Conservation (phyloP, 192 early-diverging fungal species). For the Phlyctochytrium bullatum region DNA sequence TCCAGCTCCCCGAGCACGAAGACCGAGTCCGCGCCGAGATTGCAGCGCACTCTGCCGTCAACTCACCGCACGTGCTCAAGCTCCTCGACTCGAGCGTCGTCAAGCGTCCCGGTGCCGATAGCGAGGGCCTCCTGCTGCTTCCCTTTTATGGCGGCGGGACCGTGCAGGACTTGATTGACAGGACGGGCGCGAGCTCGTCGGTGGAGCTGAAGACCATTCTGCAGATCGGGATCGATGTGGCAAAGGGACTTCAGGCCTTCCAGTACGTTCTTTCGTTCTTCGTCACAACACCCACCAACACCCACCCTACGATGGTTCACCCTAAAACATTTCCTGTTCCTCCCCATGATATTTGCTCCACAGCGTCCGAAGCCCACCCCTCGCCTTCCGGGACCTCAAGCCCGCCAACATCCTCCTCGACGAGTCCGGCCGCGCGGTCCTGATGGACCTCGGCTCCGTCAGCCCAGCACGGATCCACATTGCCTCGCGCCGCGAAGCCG, state of each 20-base stretch:
- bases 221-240: conserved; percentile 38
- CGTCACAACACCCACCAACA: background rate
- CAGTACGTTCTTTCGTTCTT: conserved; percentile 32
- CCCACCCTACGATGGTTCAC: background rate
- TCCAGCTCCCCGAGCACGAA: conserved; percentile 50
- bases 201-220: conserved; percentile 33
- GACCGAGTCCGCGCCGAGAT: conserved; percentile 42
- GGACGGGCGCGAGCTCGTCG: conserved; percentile 21
- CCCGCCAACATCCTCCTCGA: conserved; percentile 51
- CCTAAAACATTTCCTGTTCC: too few species aligned
- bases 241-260: conserved; percentile 44
- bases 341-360: background rate
- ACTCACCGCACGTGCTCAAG: conserved; percentile 32
- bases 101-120: background rate
- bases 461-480: conserved; percentile 36
- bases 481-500: conserved; percentile 37
- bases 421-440: conserved; percentile 24
- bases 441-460: conserved; percentile 56
- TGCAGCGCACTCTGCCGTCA: conserved; percentile 35
- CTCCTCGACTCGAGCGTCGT: conserved; percentile 39
- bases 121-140: conserved; percentile 42
- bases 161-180: conserved; percentile 51
- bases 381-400: conserved; percentile 51
- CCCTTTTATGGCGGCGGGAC: conserved; percentile 43
- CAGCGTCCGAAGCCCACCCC: conserved; percentile 41